phyloP scores from a whole-genome alignment of 345 rosid genomes.

The Eucalyptus shirleyi region DNA sequence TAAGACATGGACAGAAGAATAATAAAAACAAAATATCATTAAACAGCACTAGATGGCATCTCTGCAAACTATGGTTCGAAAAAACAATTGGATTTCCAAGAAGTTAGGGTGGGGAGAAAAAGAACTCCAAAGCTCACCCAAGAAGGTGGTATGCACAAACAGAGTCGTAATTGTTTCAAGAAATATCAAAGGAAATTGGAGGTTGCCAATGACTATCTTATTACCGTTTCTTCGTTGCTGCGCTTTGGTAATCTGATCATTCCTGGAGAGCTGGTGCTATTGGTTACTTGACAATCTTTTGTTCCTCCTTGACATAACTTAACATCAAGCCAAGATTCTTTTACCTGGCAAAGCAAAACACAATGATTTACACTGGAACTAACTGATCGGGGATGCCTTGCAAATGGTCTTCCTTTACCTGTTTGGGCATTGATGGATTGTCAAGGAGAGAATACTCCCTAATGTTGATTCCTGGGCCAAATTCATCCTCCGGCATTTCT shows the following conservation, averaged over 20 bases:
- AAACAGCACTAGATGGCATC: background rate
- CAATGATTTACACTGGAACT: background rate
- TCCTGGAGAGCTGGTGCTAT: slow-evolving; percentile 31
- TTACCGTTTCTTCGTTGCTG: slow-evolving; percentile 83
- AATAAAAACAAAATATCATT: background rate
- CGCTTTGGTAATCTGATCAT: slow-evolving; percentile 61
- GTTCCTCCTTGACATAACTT: slow-evolving; percentile 74
- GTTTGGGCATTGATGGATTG: slow-evolving; percentile 69
- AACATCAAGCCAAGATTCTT: slow-evolving; percentile 89
- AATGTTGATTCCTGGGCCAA: slow-evolving; percentile 64
- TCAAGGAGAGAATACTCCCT: slow-evolving; percentile 87
- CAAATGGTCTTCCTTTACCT: slow-evolving; percentile 23
- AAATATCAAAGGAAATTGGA: background rate
- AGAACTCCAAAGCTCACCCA: background rate
- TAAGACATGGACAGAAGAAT: background rate
- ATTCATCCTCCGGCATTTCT: slow-evolving; percentile 63
- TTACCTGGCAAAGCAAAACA: slow-evolving; percentile 42
- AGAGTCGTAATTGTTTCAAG: background rate
- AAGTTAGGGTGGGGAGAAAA: background rate
- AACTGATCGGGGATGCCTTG: background rate
- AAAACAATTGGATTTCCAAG: background rate
- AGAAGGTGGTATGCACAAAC: background rate
- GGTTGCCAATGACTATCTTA: background rate
- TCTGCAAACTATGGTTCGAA: background rate
- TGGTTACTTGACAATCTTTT: slow-evolving; percentile 41